A percentile compares a stretch with the other conserved stretches of the same genome.
These are phyloP conservation scores for Candida maltosa DNA, from an alignment of 805 yeast species.

Conservation along the genomic window DNA sequence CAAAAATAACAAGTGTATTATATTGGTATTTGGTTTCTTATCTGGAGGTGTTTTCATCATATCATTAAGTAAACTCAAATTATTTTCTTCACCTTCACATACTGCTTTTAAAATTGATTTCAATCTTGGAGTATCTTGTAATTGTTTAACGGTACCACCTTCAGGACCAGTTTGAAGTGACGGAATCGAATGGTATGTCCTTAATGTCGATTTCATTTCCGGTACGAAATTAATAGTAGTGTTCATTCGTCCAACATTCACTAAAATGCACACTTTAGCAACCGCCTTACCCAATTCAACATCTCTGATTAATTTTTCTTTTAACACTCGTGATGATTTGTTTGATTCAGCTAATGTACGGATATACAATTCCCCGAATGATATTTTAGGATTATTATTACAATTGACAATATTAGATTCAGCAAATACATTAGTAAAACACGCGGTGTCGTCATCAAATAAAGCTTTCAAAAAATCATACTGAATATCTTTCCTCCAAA, in stretches of 20 bases:
- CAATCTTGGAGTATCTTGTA: slow-evolving; percentile 92
- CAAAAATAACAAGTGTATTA: slow-evolving; percentile 69
- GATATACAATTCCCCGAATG: slow-evolving; percentile 82
- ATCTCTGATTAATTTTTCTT: slow-evolving; percentile 69
- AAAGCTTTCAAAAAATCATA: slow-evolving; percentile 67
- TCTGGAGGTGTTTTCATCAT: slow-evolving; percentile 33
- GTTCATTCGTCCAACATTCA: slow-evolving; percentile 90
- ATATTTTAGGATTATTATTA: slow-evolving; percentile 44
- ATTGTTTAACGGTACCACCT: slow-evolving; percentile 53
- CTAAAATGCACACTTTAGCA: slow-evolving; percentile 79
- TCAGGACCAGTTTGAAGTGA: slow-evolving; percentile 71
- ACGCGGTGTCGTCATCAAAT: slow-evolving; percentile 59
- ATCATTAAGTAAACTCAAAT: slow-evolving; percentile 44
- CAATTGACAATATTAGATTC: slow-evolving; percentile 35
- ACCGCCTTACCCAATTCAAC: slow-evolving; percentile 64
- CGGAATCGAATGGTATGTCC: slow-evolving; percentile 94
- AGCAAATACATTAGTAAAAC: slow-evolving; percentile 65
- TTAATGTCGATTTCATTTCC: slow-evolving; percentile 88
- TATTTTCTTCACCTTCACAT: slow-evolving; percentile 61
- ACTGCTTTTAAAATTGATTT: slow-evolving; percentile 88
- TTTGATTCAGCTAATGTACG: slow-evolving; percentile 78
- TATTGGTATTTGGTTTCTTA: slow-evolving; percentile 52
- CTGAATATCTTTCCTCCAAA: slow-evolving; percentile 86
- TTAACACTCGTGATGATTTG: slow-evolving; percentile 77
- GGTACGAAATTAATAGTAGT: slow-evolving; percentile 93